These are phyloP conservation scores for Umbilicaria muhlenbergii DNA, from an alignment of 495 filamentous ascomycete species.

Conservation along the genomic window DNA sequence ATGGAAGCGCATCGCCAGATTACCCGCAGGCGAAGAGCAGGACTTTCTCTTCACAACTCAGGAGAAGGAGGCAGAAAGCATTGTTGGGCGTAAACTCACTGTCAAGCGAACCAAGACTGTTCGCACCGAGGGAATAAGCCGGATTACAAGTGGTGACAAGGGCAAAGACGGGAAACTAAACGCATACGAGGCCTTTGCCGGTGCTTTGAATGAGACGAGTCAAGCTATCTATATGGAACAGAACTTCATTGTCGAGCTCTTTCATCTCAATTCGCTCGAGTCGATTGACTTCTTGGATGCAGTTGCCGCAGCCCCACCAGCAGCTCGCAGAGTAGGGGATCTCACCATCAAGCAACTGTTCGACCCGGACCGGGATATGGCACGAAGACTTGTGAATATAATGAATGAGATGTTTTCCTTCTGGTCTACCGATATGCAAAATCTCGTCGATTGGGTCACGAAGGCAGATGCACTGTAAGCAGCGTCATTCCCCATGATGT, in stretches of 20 bases:
- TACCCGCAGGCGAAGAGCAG: constrained; percentile 66
- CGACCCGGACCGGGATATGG: constrained; percentile 73
- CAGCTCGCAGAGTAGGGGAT: constrained; percentile 50
- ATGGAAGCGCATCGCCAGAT: constrained; percentile 72
- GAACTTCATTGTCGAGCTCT: constrained; percentile 88
- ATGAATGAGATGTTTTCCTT: constrained; percentile 83
- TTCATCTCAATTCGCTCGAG: constrained; percentile 68
- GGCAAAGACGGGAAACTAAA: constrained; percentile 47
- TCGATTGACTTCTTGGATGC: constrained; percentile 69
- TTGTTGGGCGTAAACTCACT: constrained; percentile 76
- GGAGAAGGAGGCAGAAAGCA: constrained; percentile 60
- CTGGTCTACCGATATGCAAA: constrained; percentile 64
- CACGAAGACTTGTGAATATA: constrained; percentile 57
- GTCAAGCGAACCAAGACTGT: constrained; percentile 83
- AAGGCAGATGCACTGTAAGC: constrained; percentile 65
- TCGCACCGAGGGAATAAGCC: constrained; percentile 48
- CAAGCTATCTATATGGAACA: constrained; percentile 78
- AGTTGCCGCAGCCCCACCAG: constrained; percentile 46
- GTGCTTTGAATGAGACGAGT: constrained; percentile 60
- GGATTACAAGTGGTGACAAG: constrained; percentile 39
- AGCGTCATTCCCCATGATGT: background rate
- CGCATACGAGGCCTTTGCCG: constrained; percentile 70
- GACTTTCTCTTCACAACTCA: constrained; percentile 79
- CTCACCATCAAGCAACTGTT: constrained; percentile 54
- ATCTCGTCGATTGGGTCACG: constrained; percentile 70